phyloP scores from a whole-genome alignment of 2,329 filamentous ascomycete species.

The Cladophialophora carrionii region DNA sequence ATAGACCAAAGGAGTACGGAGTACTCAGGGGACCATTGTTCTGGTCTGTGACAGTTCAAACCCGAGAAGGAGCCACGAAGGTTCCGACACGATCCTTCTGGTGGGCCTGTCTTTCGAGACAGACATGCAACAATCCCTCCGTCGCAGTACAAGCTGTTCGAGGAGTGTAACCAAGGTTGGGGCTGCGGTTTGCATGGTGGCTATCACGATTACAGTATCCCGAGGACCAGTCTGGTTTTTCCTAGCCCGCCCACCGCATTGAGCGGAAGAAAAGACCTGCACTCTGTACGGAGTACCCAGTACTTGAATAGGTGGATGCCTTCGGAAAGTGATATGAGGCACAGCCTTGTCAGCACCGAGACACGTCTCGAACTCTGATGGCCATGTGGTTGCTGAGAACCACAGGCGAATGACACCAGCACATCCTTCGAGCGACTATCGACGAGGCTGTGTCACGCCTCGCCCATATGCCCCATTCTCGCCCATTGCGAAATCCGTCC shows the following conservation, averaged over 20 bases:
- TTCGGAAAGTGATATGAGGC: neutral
- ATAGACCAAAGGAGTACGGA: conserved; percentile 4
- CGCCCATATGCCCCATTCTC: neutral
- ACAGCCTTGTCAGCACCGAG: conserved; percentile 1
- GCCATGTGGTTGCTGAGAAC: neutral
- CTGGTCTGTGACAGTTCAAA: neutral
- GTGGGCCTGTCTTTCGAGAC: neutral
- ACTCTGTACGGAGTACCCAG: neutral
- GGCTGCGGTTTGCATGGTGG: too few relatives aligned
- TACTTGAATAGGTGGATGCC: neutral
- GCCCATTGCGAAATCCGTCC: neutral
- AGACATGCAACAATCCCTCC: neutral
- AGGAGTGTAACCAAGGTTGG: too few relatives aligned
- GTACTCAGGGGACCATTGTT: neutral
- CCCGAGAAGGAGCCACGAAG: neutral
- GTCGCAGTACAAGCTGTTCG: neutral
- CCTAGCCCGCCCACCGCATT: too few relatives aligned
- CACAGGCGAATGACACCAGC: neutral
- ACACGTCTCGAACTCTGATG: conserved; percentile 2
- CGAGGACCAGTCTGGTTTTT: too few relatives aligned
- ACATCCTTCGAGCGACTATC: conserved; percentile 9
- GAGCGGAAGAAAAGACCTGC: neutral
- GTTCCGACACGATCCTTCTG: neutral
- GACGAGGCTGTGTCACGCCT: conserved; percentile 5
- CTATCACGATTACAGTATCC: too few relatives aligned